Conservation (phyloP, 164 flowering plant species). For the Nelumbo lutea region DNA sequence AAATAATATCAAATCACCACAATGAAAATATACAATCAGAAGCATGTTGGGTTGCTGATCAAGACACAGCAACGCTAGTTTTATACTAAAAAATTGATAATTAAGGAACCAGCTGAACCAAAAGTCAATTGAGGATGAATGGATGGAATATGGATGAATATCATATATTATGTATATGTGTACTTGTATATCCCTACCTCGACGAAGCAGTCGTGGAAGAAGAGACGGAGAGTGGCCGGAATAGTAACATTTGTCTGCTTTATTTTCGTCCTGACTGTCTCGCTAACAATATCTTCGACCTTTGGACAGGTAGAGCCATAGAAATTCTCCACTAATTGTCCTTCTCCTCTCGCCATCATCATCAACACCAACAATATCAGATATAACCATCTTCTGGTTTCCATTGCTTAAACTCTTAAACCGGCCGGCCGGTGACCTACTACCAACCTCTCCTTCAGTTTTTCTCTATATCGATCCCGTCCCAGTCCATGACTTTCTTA, state of each 20-base stretch:
- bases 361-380: conserved; percentile 21
- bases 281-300: conserved; percentile 51
- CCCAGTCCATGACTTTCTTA: no score
- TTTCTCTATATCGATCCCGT: no score
- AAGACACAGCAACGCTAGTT: no score
- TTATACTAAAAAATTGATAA: no score
- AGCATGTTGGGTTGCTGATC: no score
- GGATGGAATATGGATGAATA: not conserved
- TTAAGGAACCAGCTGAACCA: no score
- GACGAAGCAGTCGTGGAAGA: conserved; percentile 78
- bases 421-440: no score
- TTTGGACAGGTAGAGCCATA: conserved; percentile 47
- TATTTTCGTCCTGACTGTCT: conserved; percentile 43
- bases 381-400: conserved; percentile 12
- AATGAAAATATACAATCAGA: no score
- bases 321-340: conserved; percentile 44
- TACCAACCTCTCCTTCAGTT: no score
- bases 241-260: conserved; percentile 48
- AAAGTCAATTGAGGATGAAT: no score
- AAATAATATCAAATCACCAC: no score
- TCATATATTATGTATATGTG: not conserved
- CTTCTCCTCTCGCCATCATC: conserved; percentile 26
- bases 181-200: conserved; percentile 30
- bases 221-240: conserved; percentile 34
- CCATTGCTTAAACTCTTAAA: conserved; percentile 13